phyloP scores from a whole-genome alignment of 1,284 basidiomycete genomes.

The Pseudozyma thailandica region DNA sequence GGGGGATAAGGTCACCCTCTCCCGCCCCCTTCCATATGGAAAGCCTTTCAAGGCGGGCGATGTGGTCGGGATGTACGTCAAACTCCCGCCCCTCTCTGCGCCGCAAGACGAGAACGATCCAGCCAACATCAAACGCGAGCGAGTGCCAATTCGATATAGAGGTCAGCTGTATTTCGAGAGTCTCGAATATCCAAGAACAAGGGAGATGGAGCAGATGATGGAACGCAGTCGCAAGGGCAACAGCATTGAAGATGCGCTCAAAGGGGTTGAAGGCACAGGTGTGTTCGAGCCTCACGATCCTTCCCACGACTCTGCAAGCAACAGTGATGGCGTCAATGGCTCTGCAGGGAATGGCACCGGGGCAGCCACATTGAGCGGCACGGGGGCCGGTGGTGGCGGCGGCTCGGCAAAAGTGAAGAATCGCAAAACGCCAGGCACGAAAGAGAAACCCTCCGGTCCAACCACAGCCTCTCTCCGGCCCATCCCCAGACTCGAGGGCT shows the following conservation, averaged over 20 bases:
- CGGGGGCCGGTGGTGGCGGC: slow-evolving; percentile 6
- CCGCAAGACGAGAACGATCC: slow-evolving; percentile 42
- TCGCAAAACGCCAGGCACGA: slow-evolving; percentile 39
- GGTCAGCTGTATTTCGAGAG: slow-evolving; percentile 97
- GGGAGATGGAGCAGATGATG: slow-evolving; percentile 83
- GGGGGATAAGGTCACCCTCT: slow-evolving; percentile 88
- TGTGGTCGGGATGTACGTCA: slow-evolving; percentile 91
- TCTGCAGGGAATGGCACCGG: slow-evolving; percentile 3
- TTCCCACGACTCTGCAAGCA: not conserved
- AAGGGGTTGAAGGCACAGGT: slow-evolving; percentile 39
- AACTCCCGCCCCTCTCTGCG: slow-evolving; percentile 74
- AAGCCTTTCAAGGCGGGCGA: slow-evolving; percentile 81
- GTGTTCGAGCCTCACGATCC: slow-evolving; percentile 21
- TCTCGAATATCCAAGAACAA: slow-evolving; percentile 87
- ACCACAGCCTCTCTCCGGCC: slow-evolving; percentile 72
- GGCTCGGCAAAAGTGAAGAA: slow-evolving; percentile 43
- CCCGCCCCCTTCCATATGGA: slow-evolving; percentile 80
- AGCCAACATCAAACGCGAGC: slow-evolving; percentile 59
- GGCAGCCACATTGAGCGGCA: not conserved
- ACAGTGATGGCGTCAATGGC: slow-evolving; percentile 12
- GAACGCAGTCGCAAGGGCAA: slow-evolving; percentile 67
- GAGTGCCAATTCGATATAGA: slow-evolving; percentile 85
- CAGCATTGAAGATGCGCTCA: slow-evolving; percentile 35
- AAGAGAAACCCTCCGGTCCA: slow-evolving; percentile 38
- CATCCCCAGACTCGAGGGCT: slow-evolving; percentile 78